Conservation (phyloP, 768 basidiomycete species). For the Serendipita indica region DNA sequence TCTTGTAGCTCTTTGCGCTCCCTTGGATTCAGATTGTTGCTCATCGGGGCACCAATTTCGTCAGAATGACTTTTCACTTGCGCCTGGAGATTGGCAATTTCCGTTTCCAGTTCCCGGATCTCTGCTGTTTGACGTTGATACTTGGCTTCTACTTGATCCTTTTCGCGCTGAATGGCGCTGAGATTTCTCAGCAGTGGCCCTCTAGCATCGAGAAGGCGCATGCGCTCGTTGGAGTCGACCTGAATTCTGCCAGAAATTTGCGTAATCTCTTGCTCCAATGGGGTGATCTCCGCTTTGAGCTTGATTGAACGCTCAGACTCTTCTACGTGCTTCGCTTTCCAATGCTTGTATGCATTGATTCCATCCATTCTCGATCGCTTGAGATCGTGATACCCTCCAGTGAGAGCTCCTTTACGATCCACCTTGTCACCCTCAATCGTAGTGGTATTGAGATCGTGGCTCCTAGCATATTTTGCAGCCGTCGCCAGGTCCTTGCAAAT, state of each 20-base stretch:
- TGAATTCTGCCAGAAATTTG: constrained; percentile 56
- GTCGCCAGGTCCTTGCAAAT: constrained; percentile 86
- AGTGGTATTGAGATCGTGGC: constrained; percentile 90
- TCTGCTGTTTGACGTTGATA: constrained; percentile 51
- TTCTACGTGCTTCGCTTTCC: constrained; percentile 55
- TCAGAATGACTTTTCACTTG: constrained; percentile 48
- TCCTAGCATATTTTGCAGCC: constrained; percentile 87
- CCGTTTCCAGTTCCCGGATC: constrained; percentile 55
- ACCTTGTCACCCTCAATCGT: constrained; percentile 96
- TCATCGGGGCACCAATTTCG: constrained; percentile 64
- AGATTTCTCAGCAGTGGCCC: constrained; percentile 54
- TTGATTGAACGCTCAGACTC: constrained; percentile 53
- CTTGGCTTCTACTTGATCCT: constrained; percentile 49
- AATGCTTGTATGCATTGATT: constrained; percentile 58
- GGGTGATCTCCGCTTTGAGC: constrained; percentile 52
- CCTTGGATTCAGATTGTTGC: constrained; percentile 51
- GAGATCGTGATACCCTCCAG: constrained; percentile 91
- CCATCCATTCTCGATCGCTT: constrained; percentile 81
- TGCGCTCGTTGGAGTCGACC: constrained; percentile 51
- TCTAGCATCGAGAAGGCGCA: constrained; percentile 50
- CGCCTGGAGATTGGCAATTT: constrained; percentile 44
- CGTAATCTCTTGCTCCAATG: constrained; percentile 79
- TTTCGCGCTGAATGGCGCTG: constrained; percentile 43
- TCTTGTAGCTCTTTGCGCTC: constrained; percentile 53
- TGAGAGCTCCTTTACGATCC: constrained; percentile 88